Percentiles rank a stretch among this genome's conserved stretches.
Evolutionary conservation across 495 filamentous ascomycete species (phyloP).

Genomic region (Pseudotulostoma volvatum): DNA sequence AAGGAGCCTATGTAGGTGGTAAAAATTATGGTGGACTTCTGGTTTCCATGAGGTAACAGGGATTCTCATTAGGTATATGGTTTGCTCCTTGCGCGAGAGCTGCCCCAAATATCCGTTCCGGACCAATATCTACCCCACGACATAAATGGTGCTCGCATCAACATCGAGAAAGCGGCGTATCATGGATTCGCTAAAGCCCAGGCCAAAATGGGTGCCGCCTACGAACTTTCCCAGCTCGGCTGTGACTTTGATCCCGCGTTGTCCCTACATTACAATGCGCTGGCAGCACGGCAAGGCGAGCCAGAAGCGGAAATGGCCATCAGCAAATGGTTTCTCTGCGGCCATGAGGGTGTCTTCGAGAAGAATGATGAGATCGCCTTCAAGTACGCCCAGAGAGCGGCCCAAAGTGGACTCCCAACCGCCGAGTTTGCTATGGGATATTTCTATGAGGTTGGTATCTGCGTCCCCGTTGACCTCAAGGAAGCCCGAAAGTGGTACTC

Average conservation of each 20-base stretch:
- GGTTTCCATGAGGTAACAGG: no score
- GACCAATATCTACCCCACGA: conserved; percentile 58
- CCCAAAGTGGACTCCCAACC: conserved; percentile 61
- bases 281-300: conserved; percentile 79
- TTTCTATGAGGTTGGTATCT: conserved; percentile 92
- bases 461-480: conserved; percentile 60
- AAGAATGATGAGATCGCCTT: conserved; percentile 94
- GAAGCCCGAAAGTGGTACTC: conserved; percentile 85
- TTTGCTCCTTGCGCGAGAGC: conserved; percentile 80
- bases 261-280: conserved; percentile 87
- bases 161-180: conserved; percentile 94
- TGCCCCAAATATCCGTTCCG: conserved; percentile 74
- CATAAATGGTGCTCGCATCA: conserved; percentile 55
- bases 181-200: conserved; percentile 95
- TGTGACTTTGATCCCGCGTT: conserved; percentile 90
- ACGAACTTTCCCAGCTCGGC: conserved; percentile 81
- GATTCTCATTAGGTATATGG: conserved; percentile 59
- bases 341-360: conserved; percentile 74
- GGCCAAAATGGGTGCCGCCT: conserved; percentile 91
- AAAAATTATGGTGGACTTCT: no score
- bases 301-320: conserved; percentile 90
- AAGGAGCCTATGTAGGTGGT: conserved; percentile 67
- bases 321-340: conserved; percentile 97
- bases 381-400: conserved; percentile 75
- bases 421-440: conserved; percentile 97